These are phyloP conservation scores for Liriodendron chinense DNA, from an alignment of 164 flowering plant species.

Conservation along the genomic window DNA sequence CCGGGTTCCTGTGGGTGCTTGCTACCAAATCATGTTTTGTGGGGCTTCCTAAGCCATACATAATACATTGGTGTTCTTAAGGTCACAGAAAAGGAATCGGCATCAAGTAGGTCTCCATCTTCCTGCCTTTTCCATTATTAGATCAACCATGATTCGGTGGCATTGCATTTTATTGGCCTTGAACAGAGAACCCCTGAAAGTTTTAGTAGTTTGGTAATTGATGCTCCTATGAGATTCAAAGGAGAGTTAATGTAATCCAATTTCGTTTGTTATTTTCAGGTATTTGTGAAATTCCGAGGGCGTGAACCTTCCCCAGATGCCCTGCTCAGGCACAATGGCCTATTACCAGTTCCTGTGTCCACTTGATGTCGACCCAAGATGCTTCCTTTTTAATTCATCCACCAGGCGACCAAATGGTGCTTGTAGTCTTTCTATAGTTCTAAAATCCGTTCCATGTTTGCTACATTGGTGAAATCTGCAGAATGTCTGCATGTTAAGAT, in stretches of 20 bases:
- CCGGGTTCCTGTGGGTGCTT: not conserved
- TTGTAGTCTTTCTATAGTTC: too few species aligned
- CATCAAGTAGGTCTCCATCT: too few species aligned
- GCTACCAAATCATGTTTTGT: not conserved
- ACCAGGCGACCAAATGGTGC: too few species aligned
- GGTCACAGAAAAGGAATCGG: too few species aligned
- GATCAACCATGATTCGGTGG: too few species aligned
- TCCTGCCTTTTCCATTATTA: too few species aligned
- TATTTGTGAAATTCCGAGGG: constrained; percentile 91
- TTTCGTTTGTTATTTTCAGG: constrained; percentile 37
- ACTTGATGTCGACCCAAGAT: constrained; percentile 21
- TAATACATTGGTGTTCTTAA: too few species aligned
- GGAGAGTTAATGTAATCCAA: not conserved
- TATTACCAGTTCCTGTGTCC: constrained; percentile 42
- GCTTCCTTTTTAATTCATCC: not conserved
- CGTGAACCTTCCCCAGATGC: constrained; percentile 98
- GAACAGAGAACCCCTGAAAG: too few species aligned
- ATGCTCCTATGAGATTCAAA: not conserved
- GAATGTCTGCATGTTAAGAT: not conserved
- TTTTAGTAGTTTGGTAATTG: too few species aligned
- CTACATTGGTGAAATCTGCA: not conserved
- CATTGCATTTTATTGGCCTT: too few species aligned
- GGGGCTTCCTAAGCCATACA: not conserved
- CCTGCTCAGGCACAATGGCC: constrained; percentile 88
- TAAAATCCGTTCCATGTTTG: too few species aligned